Evolutionary conservation across 2,329 filamentous ascomycete genomes (phyloP).

Genomic region (Fusarium sp.): DNA sequence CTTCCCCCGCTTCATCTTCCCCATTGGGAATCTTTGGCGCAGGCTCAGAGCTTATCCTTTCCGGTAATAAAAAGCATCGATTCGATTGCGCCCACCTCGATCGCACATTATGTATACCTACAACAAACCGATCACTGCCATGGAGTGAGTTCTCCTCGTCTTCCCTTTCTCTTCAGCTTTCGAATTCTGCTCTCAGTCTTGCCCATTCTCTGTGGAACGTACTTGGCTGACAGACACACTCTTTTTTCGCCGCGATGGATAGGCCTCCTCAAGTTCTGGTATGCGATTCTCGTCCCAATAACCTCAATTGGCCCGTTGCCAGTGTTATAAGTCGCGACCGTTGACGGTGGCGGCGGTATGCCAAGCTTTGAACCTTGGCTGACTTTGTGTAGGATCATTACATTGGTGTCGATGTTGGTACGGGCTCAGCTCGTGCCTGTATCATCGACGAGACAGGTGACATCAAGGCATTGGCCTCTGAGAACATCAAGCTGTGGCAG

Average conservation of each 20-base stretch:
- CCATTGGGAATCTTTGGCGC: slow-evolving; percentile 33
- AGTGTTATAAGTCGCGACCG: slow-evolving; percentile 6
- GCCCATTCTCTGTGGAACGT: not conserved
- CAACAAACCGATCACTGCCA: slow-evolving; percentile 51
- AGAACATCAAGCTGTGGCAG: slow-evolving; percentile 85
- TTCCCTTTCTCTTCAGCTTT: slow-evolving; percentile 11
- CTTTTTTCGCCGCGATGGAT: slow-evolving; percentile 38
- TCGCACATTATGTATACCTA: slow-evolving; percentile 47
- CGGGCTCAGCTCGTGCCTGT: slow-evolving; percentile 93
- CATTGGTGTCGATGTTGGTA: slow-evolving; percentile 95
- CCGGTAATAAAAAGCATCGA: slow-evolving; percentile 29
- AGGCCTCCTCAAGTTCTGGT: slow-evolving; percentile 50
- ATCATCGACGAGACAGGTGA: slow-evolving; percentile 93
- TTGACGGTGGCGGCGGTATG: slow-evolving; percentile 4
- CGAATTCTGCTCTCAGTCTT: slow-evolving; percentile 1
- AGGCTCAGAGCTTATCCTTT: slow-evolving; percentile 29
- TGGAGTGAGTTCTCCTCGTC: slow-evolving; percentile 47
- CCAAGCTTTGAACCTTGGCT: slow-evolving; percentile 16
- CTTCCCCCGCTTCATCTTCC: slow-evolving; percentile 34
- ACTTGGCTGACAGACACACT: slow-evolving; percentile 14
- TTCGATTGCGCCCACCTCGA: slow-evolving; percentile 17
- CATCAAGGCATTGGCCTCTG: slow-evolving; percentile 79
- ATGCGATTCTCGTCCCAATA: slow-evolving; percentile 20
- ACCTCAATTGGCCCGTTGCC: not conserved
- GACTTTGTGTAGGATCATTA: slow-evolving; percentile 62